Evolutionary conservation across 2,329 filamentous ascomycete species (phyloP), one percentile per base, ranked within the genome.

Genomic region (Ceratocystis smalleyi): DNA sequence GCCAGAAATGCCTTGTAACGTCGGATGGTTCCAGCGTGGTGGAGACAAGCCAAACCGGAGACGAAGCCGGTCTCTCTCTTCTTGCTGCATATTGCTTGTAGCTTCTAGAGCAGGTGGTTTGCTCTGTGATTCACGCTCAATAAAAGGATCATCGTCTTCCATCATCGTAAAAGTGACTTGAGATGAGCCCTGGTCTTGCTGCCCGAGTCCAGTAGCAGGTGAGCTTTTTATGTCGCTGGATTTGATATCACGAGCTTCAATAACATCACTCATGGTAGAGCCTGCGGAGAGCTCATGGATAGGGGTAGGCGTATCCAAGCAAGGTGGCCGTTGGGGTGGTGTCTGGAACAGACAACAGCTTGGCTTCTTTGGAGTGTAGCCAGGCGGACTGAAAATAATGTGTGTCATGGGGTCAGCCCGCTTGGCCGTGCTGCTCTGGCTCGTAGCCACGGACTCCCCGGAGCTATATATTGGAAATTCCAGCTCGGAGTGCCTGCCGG

Each of bases 71-170:
- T 57, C 54, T 35, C 24, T n/a, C 24, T 57, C 54, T 17, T 17
- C 30, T 57, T 57, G 8, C 22, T 57, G 54, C 19, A n/a, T 35
- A 15, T 2, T 10, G 5, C 32, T 57, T 27, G 30, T n/a, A 24
- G 12, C 19, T 10, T 35, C 24, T 35, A 35, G 5, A n/a, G 5
- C 30, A 8, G 54, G 54, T n/a, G 54, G n/a, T 57, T 15, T 30
- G 7, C 5, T 12, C 17, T 19, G 35, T 35, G 54, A 57, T 57
- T 10, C 54, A 22, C 35, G 54, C 27, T 57, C 54, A 30, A 57
- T 57, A n/a, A 57, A 57, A 57, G 54, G 54, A 19, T 57, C 54
- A 24, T 57, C 54, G 19, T 57, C 54, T 4, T 57, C 54, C 24
- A 35, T 57, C 15, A 57, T 32, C 3, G 54, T 17, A 57, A 57